Conservation (phyloP, 2,329 filamentous ascomycete species). For the Colletotrichum lindemuthianum region DNA sequence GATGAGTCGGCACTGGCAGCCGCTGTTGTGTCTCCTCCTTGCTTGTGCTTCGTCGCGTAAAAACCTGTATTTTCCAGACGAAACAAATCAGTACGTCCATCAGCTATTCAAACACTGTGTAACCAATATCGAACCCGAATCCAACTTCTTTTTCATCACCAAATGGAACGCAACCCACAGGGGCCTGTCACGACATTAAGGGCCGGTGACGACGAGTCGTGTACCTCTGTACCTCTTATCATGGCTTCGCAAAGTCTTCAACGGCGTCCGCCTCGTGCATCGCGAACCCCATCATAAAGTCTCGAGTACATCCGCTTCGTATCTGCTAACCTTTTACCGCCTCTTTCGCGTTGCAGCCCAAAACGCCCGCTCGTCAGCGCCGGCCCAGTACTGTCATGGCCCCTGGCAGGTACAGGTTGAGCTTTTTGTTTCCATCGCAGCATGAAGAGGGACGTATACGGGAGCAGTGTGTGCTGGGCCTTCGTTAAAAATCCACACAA, state of each 20-base stretch:
- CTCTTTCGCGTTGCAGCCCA: conserved; percentile 32
- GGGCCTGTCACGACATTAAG: neutral
- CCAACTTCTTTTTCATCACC: neutral
- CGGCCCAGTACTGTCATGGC: conserved; percentile 15
- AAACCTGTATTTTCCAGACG: conserved; percentile 12
- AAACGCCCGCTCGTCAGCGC: conserved; percentile 33
- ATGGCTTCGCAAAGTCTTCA: neutral
- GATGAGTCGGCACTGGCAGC: conserved; percentile 19
- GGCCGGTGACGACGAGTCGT: neutral
- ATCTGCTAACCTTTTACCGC: conserved; percentile 22
- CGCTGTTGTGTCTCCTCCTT: conserved; percentile 2
- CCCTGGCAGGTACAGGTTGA: conserved; percentile 10
- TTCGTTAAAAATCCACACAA: neutral
- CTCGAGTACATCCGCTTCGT: conserved; percentile 17
- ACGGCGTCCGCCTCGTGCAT: neutral
- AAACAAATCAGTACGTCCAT: conserved; percentile 5
- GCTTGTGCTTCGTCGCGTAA: neutral
- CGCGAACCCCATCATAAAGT: conserved; percentile 18
- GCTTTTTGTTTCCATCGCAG: neutral
- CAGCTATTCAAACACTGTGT: neutral
- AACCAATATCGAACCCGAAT: neutral
- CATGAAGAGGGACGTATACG: neutral
- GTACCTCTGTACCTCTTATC: conserved; percentile 19
- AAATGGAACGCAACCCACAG: conserved; percentile 16
- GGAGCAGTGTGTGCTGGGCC: neutral